Evolutionary conservation across 768 basidiomycete genomes (phyloP).

Genomic region (Serendipita vermifera): DNA sequence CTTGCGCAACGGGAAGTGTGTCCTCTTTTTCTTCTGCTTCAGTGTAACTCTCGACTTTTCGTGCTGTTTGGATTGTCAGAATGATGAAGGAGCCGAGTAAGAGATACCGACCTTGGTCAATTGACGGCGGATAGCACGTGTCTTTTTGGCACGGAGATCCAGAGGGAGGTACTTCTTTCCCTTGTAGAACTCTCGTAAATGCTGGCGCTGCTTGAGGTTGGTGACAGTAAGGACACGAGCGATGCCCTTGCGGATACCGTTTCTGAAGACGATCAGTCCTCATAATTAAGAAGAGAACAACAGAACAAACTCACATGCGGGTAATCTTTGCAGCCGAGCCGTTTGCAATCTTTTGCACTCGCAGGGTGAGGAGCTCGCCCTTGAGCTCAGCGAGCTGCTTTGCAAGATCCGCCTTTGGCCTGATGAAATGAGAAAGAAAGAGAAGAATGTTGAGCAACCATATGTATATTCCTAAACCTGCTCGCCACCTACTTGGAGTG

Average conservation of each 20-base stretch:
- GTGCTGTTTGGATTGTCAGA: constrained; percentile 38
- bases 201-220: constrained; percentile 96
- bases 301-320: constrained; percentile 64
- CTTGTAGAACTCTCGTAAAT: constrained; percentile 97
- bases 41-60: constrained; percentile 77
- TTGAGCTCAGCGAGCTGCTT: constrained; percentile 92
- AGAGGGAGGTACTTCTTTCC: constrained; percentile 91
- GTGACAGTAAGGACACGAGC: constrained; percentile 96
- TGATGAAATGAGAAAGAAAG: constrained; percentile 22
- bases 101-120: constrained; percentile 60
- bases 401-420: constrained; percentile 92
- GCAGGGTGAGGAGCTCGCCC: constrained; percentile 82
- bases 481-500: constrained; percentile 67
- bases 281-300: not conserved
- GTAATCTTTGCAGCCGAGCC: constrained; percentile 92
- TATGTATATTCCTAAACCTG: constrained; percentile 11
- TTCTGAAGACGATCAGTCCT: constrained; percentile 35
- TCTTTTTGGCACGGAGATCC: constrained; percentile 96
- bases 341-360: constrained; percentile 97
- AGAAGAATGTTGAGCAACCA: not conserved
- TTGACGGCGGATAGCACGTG: constrained; percentile 92
- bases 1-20: constrained; percentile 86
- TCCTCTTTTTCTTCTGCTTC: constrained; percentile 88
- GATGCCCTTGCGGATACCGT: constrained; percentile 94
- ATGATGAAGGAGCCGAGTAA: not conserved